Base-by-base conservation (phyloP, 2,329 filamentous ascomycete genomes). In the Diaporthe batatas region DNA sequence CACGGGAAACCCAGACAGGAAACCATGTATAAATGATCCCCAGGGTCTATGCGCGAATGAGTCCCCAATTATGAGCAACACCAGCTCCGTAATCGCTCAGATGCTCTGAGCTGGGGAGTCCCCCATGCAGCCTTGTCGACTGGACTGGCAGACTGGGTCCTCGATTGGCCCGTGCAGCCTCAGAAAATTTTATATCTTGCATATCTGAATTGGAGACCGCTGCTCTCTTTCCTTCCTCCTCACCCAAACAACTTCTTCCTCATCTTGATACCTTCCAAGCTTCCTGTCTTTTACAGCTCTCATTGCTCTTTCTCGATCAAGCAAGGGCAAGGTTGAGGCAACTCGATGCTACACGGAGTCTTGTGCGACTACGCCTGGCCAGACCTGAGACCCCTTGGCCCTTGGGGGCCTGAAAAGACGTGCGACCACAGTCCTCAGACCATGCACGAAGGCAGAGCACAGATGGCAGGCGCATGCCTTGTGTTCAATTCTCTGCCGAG, bases 101-200 rank as follows among this genome's bases (percentile, higher is more conserved):
- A 39, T 57, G 68, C 68, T 59, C 51, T 39, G 62, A 21, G 44
- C 44, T 51, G 44, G 29, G 47, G 55, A 42, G 47, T 32, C 62
- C 68, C 68, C 54, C 62, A 36, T 53, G 29, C 29, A 29, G 29
- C 29, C 29, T 29, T 29, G 68, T 34, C 55, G 53, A 54, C 53
- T 70, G 44, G 55, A 42, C 39, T n/a, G n/a, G n/a, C n/a, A n/a
- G n/a, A n/a, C n/a, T 42, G 39, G 44, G 42, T 29, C 47, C 23
- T 54, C 58, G 44, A 70, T 70, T 70, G 68, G 68, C 49, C 68
- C 68, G 68, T 70, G 68, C 68, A 62, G n/a, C 55, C 14, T 29
- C 55, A 34, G 68, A 70, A 70, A 70, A 62, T 54, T 71, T 71
- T 71, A 71, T 67, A 71, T 71, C 42, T 71, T 68, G 62, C 49